Conservation (phyloP, 108 stramenopile genomes). For the Nitzschia putrida region DNA sequence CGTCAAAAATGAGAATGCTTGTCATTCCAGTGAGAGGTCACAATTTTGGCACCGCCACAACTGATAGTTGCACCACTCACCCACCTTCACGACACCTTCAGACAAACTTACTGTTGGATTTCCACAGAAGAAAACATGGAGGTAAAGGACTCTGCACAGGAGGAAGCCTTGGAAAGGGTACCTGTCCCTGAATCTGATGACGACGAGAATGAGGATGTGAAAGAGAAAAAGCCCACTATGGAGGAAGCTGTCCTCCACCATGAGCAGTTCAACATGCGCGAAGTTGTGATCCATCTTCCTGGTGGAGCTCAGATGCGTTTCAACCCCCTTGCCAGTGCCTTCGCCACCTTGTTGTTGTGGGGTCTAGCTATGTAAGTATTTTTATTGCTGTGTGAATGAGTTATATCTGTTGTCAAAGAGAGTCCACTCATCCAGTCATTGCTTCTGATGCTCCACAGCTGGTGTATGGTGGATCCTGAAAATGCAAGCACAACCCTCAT, state of each 20-base stretch:
- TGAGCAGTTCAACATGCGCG: slow-evolving; percentile 16
- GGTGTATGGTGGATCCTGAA: slow-evolving; percentile 43
- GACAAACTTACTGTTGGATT: too few species aligned
- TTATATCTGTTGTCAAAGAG: too few species aligned
- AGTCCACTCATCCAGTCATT: too few species aligned
- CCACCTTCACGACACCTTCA: too few species aligned
- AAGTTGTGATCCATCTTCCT: slow-evolving; percentile 6
- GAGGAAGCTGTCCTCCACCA: not conserved
- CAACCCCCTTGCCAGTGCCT: slow-evolving; percentile 36
- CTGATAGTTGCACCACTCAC: too few species aligned
- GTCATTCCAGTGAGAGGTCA: too few species aligned
- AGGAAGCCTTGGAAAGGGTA: not conserved
- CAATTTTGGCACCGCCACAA: too few species aligned
- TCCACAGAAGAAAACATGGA: too few species aligned
- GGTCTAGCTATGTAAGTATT: slow-evolving; percentile 31
- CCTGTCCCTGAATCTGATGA: not conserved
- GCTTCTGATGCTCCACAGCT: slow-evolving; percentile 1
- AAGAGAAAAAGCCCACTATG: not conserved
- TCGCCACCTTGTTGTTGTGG: slow-evolving; percentile 45
- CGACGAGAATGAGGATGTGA: not conserved
- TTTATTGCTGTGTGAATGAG: not conserved
- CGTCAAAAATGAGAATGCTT: too few species aligned
- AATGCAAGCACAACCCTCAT: slow-evolving; percentile 15
- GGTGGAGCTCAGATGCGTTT: slow-evolving; percentile 26
- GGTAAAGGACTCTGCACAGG: too few species aligned